These are phyloP conservation scores for Selaginella tamariscina DNA, from an alignment of 75 land plant genomes.

Conservation along the genomic window DNA sequence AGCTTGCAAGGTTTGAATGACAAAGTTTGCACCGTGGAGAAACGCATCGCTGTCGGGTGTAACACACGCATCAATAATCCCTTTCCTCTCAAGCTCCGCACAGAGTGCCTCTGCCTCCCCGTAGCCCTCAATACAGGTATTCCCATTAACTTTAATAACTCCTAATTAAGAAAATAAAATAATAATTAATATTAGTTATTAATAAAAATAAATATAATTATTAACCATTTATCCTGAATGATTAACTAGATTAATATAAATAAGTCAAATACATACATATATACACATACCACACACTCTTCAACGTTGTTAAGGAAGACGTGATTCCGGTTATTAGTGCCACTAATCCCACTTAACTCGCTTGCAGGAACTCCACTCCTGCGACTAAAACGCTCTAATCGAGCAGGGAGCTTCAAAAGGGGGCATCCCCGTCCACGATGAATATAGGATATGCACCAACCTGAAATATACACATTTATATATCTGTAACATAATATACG, in stretches of 20 bases:
- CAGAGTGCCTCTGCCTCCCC: constrained; percentile 86
- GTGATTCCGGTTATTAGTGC: constrained; percentile 31
- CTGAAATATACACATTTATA: constrained; percentile 23
- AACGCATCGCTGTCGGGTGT: constrained; percentile 86
- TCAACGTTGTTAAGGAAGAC: constrained; percentile 33
- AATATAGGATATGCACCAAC: constrained; percentile 75
- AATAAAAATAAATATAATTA: no score
- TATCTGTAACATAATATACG: not conserved
- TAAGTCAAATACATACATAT: not conserved
- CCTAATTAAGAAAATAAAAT: constrained; percentile 27
- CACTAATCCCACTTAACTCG: constrained; percentile 2
- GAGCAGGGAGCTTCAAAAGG: constrained; percentile 47
- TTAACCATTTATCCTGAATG: no score
- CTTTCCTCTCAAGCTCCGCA: constrained; percentile 63
- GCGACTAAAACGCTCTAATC: constrained; percentile 44
- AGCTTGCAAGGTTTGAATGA: constrained; percentile 45
- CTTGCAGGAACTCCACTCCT: constrained; percentile 31
- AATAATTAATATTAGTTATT: not conserved
- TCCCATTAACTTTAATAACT: constrained; percentile 61
- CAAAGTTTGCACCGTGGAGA: constrained; percentile 67
- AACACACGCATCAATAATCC: constrained; percentile 76
- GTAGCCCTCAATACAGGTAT: constrained; percentile 64
- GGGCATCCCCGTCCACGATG: constrained; percentile 61
- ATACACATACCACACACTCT: constrained; percentile 54
- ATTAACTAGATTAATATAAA: no score